Conservation (phyloP, 768 basidiomycete species). For the Agrocybe praecox region DNA sequence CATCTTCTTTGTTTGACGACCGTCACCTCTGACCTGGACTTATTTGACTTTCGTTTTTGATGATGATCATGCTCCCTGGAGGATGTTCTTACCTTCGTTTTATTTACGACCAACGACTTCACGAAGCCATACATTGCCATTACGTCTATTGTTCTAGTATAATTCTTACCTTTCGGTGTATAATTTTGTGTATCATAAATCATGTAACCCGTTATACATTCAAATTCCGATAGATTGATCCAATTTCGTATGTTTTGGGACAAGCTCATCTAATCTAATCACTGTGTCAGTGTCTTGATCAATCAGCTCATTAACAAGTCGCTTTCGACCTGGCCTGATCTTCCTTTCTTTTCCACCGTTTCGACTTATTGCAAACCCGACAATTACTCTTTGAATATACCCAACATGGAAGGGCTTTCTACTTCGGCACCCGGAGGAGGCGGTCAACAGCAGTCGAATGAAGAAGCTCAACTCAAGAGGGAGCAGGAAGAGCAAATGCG, state of each 20-base stretch:
- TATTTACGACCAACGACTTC: too few relatives aligned
- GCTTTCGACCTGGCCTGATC: too few relatives aligned
- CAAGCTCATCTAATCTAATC: background rate
- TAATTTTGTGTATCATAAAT: too few relatives aligned
- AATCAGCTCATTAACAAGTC: background rate
- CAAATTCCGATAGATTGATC: background rate
- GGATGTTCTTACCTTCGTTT: too few relatives aligned
- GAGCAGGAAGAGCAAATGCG: conserved; percentile 77
- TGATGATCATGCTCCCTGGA: too few relatives aligned
- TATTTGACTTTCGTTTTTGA: background rate
- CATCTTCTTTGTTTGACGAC: background rate
- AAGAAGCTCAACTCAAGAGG: conserved; percentile 53
- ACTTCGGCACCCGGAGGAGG: background rate
- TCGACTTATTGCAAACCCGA: background rate
- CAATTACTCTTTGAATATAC: background rate
- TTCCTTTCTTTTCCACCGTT: background rate
- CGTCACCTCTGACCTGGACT: too few relatives aligned
- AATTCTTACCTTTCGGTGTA: too few relatives aligned
- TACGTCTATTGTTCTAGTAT: too few relatives aligned
- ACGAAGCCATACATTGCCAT: too few relatives aligned
- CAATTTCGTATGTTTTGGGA: background rate
- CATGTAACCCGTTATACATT: too few relatives aligned
- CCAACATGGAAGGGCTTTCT: conserved; percentile 7
- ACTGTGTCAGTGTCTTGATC: background rate
- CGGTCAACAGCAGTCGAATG: conserved; percentile 19